phyloP scores from a whole-genome alignment of 192 early-diverging fungal species.

The Coemansia erecta region DNA sequence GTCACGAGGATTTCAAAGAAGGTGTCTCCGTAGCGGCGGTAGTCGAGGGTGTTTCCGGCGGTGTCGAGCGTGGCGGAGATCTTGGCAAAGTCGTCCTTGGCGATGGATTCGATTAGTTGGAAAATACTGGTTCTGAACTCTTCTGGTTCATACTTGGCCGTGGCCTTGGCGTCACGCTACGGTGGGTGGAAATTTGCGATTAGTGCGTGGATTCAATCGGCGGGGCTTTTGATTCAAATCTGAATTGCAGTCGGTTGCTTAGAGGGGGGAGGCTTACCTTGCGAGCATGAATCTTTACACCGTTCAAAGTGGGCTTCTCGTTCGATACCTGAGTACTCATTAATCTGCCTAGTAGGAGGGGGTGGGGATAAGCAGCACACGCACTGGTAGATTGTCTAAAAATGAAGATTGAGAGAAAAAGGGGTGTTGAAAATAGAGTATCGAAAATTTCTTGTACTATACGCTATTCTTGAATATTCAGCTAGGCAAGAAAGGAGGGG shows the following conservation, averaged over 20 bases:
- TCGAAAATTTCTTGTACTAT: not conserved
- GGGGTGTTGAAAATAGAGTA: not conserved
- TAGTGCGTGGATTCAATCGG: too few relatives aligned
- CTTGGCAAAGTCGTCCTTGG: conserved; percentile 65
- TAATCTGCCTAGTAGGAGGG: conserved; percentile 12
- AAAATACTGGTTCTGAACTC: conserved; percentile 44
- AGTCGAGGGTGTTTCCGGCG: conserved; percentile 85
- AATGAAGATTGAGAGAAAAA: not conserved
- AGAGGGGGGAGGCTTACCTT: conserved; percentile 40
- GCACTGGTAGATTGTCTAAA: conserved; percentile 7
- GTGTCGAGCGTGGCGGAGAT: conserved; percentile 74
- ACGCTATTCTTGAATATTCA: not conserved
- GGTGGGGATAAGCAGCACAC: not conserved
- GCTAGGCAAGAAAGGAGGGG: not conserved
- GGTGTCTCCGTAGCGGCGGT: conserved; percentile 92
- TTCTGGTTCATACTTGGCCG: conserved; percentile 70
- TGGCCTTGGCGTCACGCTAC: conserved; percentile 61
- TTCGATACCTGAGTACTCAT: conserved; percentile 52
- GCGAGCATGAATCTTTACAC: conserved; percentile 50
- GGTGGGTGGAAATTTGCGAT: not conserved
- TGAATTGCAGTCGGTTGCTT: not conserved
- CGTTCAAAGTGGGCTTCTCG: conserved; percentile 55
- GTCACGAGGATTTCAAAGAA: conserved; percentile 92
- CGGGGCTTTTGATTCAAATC: too few relatives aligned
- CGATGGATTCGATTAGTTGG: conserved; percentile 53